Conservation (phyloP, 108 stramenopile genomes). For the Pinguiococcus pyrenoidosus region DNA sequence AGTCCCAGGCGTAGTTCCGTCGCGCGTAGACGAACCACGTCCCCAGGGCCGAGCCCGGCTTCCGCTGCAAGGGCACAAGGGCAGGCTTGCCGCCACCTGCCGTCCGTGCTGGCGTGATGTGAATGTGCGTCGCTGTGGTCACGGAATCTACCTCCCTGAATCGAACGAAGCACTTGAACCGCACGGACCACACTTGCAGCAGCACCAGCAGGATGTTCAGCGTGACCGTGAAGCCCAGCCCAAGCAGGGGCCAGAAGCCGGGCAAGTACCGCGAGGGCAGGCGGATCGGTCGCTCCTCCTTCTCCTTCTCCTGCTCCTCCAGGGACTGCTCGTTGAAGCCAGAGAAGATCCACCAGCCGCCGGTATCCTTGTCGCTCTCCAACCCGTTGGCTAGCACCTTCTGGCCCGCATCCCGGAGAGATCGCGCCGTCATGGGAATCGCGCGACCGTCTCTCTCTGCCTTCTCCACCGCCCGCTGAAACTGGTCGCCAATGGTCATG, state of each 20-base stretch:
- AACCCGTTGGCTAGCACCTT: neutral
- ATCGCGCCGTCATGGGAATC: neutral
- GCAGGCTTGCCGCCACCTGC: slow-evolving; percentile 17
- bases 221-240: slow-evolving; percentile 51
- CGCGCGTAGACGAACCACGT: slow-evolving; percentile 79
- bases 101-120: slow-evolving; percentile 19
- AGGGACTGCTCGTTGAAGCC: neutral
- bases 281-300: slow-evolving; percentile 10
- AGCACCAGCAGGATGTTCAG: slow-evolving; percentile 69
- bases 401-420: neutral
- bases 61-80: slow-evolving; percentile 1
- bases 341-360: neutral
- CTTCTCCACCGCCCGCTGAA: neutral
- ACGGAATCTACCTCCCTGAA: slow-evolving; percentile 44
- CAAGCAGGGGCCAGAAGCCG: slow-evolving; percentile 57
- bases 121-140: slow-evolving; percentile 22
- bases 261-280: slow-evolving; percentile 50
- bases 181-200: slow-evolving; percentile 84
- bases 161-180: slow-evolving; percentile 70
- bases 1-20: slow-evolving; percentile 60
- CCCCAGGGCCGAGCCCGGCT: slow-evolving; percentile 54
- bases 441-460: neutral
- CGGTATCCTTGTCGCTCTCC: neutral
- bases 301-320: slow-evolving; percentile 17
- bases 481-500: neutral